phyloP scores from a whole-genome alignment of 2,329 filamentous ascomycete genomes.

The Xylariaceae sp. region DNA sequence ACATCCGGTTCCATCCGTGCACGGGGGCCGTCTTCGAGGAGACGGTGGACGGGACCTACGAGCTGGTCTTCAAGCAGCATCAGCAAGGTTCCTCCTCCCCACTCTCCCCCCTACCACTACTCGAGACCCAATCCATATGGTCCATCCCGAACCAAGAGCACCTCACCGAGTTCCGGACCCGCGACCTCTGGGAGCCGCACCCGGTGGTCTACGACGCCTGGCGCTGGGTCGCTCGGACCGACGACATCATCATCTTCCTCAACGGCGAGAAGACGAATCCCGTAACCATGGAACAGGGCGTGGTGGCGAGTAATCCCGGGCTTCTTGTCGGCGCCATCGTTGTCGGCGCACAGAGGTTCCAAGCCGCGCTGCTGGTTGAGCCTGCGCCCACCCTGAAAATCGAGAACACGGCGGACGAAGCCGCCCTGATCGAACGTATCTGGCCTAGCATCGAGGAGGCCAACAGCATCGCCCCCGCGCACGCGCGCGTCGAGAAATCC shows the following conservation, averaged over 20 bases:
- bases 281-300: conserved; percentile 37
- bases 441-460: conserved; percentile 34
- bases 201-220: conserved; percentile 33
- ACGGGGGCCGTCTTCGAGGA: conserved; percentile 37
- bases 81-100: no score
- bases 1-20: conserved; percentile 41
- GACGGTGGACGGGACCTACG: conserved; percentile 29
- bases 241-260: conserved; percentile 42
- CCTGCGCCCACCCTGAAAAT: neutral
- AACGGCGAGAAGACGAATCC: conserved; percentile 42
- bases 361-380: conserved; percentile 32
- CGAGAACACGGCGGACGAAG: conserved; percentile 25
- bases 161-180: conserved; percentile 31
- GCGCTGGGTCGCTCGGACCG: conserved; percentile 36
- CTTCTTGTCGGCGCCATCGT: conserved; percentile 27
- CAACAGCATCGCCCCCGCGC: conserved; percentile 27
- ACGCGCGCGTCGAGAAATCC: conserved; percentile 30
- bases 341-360: conserved; percentile 30
- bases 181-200: conserved; percentile 35
- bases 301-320: conserved; percentile 26
- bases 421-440: conserved; percentile 31
- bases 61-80: conserved; percentile 32
- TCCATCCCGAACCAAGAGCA: conserved; percentile 20
- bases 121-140: conserved; percentile 23
- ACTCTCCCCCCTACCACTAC: no score